Evolutionary conservation across 345 rosid species (phyloP).

Genomic region (Orychophragmus violaceus): DNA sequence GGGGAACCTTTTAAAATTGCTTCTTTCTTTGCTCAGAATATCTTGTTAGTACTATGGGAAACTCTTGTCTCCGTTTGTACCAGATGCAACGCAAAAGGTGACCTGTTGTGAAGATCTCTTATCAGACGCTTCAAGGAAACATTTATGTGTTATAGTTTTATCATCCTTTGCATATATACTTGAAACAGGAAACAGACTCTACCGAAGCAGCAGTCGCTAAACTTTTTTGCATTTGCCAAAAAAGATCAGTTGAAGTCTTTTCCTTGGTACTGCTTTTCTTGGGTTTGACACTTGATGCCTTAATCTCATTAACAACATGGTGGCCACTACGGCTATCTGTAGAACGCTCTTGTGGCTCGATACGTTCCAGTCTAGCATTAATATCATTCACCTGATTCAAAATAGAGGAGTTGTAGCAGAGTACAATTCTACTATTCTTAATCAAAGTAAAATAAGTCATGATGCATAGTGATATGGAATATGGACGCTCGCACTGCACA

Average conservation of each 20-base stretch:
- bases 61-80: conserved; percentile 87
- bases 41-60: conserved; percentile 94
- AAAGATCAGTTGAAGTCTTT: conserved; percentile 55
- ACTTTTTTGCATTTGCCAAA: conserved; percentile 81
- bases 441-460: background rate
- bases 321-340: conserved; percentile 49
- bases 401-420: background rate
- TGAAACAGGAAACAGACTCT: conserved; percentile 64
- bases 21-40: conserved; percentile 81
- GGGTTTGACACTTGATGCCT: conserved; percentile 39
- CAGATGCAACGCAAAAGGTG: conserved; percentile 62
- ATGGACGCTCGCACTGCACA: background rate
- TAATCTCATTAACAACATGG: conserved; percentile 55
- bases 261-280: conserved; percentile 88
- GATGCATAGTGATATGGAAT: background rate
- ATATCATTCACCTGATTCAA: conserved; percentile 84
- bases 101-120: background rate
- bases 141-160: background rate
- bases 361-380: conserved; percentile 88
- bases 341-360: conserved; percentile 66
- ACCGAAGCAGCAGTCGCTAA: conserved; percentile 95
- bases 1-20: conserved; percentile 58
- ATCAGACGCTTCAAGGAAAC: background rate
- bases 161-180: background rate
- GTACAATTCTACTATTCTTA: background rate